Evolutionary conservation across 1,284 basidiomycete species (phyloP), one percentile per base, ranked within the genome.

Genomic region (Cutaneotrichosporon daszewskae): DNA sequence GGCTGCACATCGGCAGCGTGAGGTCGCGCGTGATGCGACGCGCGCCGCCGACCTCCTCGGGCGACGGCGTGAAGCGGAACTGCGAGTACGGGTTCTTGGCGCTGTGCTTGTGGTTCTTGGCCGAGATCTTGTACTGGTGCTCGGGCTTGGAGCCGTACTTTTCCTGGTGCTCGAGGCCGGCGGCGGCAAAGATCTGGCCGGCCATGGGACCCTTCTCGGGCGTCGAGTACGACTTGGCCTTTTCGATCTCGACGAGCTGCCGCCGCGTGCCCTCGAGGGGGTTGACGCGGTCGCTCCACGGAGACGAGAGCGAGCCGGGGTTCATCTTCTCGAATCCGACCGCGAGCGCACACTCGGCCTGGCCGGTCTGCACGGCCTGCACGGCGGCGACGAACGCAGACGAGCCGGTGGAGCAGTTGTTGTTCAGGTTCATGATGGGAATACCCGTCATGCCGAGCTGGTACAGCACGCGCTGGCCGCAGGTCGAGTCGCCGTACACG

Each of bases 51-150:
- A 52, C 50, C 40, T 52, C 50, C 33, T 39, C 43, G 20, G 34
- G 19, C 3, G 37, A n/a, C 3, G 50, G 46, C 3, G 39, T 43
- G 46, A 52, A 52, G 22, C 43, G 40, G 46, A 52, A 52, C 50
- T 52, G 50, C 28, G 50, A 52, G 50, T 52, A 52, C 16, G 50
- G 50, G 46, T 52, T 52, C 40, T 43, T 45, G 24, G 36, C 34
- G 16, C 34, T 39, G 50, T 52, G 50, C 37, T 37, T 26, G 50
- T 52, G 50, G 50, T 52, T 52, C 50, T 52, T 52, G 28, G 50
- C 32, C 29, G 43, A 40, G 28, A 52, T 52, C 46, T 52, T 52
- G 29, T 23, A 27, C 28, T 37, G 13, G 46, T 52, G 50, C 43
- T 45, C 42, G 23, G 19, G 40, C 25, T 22, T 45, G 18, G 50